These are phyloP conservation scores for Fusarium guadeloupense DNA, from an alignment of 2,329 filamentous ascomycete genomes.

Conservation along the genomic window DNA sequence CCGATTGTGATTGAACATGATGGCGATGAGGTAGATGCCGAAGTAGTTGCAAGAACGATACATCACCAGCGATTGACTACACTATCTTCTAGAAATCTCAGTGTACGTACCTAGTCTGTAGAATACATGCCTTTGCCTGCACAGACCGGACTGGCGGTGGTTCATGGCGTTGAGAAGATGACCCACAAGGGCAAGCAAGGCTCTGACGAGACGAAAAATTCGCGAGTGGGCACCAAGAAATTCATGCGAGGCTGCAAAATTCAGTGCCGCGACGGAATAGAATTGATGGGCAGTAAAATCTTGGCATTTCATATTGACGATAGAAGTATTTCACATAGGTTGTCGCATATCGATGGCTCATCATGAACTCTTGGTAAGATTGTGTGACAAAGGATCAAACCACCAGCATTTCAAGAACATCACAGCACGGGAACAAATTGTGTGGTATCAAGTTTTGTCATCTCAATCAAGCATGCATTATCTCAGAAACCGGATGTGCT, in stretches of 20 bases:
- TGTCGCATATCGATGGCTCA: neutral
- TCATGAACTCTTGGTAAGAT: neutral
- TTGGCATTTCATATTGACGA: neutral
- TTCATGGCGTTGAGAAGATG: conserved; percentile 3
- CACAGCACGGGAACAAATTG: neutral
- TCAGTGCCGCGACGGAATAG: neutral
- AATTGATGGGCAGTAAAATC: neutral
- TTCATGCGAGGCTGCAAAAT: conserved; percentile 40
- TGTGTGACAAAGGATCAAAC: neutral
- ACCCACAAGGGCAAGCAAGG: conserved; percentile 43
- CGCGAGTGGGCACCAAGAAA: conserved; percentile 24
- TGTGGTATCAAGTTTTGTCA: conserved; percentile 36
- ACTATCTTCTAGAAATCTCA: neutral
- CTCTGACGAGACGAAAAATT: conserved; percentile 32
- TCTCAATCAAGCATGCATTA: conserved; percentile 52
- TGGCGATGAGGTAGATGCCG: no score
- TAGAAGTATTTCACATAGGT: neutral
- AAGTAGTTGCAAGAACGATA: no score
- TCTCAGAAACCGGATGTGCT: conserved; percentile 53
- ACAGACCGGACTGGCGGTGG: neutral
- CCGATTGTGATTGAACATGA: neutral
- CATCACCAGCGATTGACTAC: neutral
- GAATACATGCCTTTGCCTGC: neutral
- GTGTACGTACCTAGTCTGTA: neutral
- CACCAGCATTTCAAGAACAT: neutral